Base-by-base conservation (phyloP, 2,329 filamentous ascomycete species). In the Pestalotiopsis sp. region DNA sequence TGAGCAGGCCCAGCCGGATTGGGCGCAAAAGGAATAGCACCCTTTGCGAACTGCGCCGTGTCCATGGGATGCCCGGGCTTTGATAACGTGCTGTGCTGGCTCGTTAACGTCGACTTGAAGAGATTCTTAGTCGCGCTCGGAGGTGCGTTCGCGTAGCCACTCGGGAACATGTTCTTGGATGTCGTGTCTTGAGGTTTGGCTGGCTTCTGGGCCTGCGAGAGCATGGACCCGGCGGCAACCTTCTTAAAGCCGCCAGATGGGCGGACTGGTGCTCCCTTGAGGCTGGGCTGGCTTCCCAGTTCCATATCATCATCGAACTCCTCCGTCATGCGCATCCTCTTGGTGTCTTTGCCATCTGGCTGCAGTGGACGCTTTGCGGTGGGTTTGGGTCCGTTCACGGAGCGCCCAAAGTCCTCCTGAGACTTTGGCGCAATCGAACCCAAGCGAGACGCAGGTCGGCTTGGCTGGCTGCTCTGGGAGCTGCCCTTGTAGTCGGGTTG, bases 21-120 rank as follows among this genome's bases (percentile, higher is more conserved):
- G 23, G 95, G 88, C 6, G 94, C 94, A 76, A 98, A 98, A 2
- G 94, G 93, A 73, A 98, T 98, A 36, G 92, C 90, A n/a, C 90
- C 93, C 80, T 92, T 97, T 7, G 93, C 93, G 69, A 95, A 91
- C 76, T 95, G 93, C n/a, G 92, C 89, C 89, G 95, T 94, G 73
- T 96, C 93, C 76, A 94, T 84, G 2, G 92, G 92, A 74, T 94
- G 91, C 1, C 84, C 86, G 3, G 87, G 82, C 78, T 92, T 91
- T 65, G 83, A 80, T 49, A 92, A 88, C 72, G 87, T 85, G 74
- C 89, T 87, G 72, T 93, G 91, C 74, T 94, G 92, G 23, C 86
- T 84, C 14, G 88, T 90, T 64, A 92, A 86, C 0, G 88, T 89
- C 7, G 87, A 82, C 80, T 91, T 92, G 84, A 91, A 91, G 68